Conservation (phyloP, 2,329 filamentous ascomycete genomes). For the Penicillium occitanis region DNA sequence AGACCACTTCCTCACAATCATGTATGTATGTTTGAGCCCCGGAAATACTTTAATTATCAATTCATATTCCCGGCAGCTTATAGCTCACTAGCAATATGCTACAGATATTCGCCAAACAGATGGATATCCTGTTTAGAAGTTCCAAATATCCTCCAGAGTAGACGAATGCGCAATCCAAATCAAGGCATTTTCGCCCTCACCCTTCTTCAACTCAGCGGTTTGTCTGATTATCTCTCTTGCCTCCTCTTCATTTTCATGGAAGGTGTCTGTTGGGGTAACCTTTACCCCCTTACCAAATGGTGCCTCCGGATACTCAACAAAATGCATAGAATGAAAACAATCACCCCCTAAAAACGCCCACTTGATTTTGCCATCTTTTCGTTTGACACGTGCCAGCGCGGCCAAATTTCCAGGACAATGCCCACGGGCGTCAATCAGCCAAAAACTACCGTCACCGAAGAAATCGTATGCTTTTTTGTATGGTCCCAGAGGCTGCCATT, state of each 20-base stretch:
- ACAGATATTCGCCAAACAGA: not conserved
- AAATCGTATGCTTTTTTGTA: conserved; percentile 39
- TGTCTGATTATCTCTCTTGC: conserved; percentile 17
- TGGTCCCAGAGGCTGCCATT: conserved; percentile 35
- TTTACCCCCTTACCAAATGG: conserved; percentile 16
- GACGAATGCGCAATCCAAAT: conserved; percentile 13
- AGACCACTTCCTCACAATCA: not conserved
- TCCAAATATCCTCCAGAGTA: conserved; percentile 13
- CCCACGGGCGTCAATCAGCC: conserved; percentile 39
- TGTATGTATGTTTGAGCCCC: not conserved
- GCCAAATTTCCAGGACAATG: conserved; percentile 45
- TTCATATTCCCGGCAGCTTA: not conserved
- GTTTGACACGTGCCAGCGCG: conserved; percentile 27
- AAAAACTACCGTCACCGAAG: conserved; percentile 43
- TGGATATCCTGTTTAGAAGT: not conserved
- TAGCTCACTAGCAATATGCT: not conserved
- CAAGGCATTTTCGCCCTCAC: conserved; percentile 12
- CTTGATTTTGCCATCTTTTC: conserved; percentile 12
- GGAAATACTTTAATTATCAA: not conserved
- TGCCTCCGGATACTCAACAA: conserved; percentile 14
- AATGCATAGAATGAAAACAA: conserved; percentile 12
- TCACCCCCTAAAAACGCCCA: conserved; percentile 15
- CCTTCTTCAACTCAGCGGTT: conserved; percentile 7
- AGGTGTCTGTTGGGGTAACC: conserved; percentile 12
- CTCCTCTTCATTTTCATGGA: conserved; percentile 9